A percentile compares a stretch with the other conserved stretches of the same genome.
Evolutionary conservation across 306 rosid species (phyloP).

Genomic region (Coriaria nepalensis): DNA sequence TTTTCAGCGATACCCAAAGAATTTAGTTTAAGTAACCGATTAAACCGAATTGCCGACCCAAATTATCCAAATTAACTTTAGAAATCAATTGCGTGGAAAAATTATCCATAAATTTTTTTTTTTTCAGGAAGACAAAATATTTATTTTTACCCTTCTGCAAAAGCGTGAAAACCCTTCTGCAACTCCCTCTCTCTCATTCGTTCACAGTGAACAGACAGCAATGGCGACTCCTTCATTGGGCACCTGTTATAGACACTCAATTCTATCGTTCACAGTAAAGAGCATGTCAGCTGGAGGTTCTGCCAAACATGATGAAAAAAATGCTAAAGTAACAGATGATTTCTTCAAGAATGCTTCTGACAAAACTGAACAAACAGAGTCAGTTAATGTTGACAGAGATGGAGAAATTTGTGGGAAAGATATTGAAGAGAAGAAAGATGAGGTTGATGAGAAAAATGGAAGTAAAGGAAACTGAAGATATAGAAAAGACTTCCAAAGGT

Average conservation of each 20-base stretch:
- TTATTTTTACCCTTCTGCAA: too few relatives aligned
- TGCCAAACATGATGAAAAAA: slow-evolving; percentile 20
- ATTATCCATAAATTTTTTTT: too few relatives aligned
- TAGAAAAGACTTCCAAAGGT: slow-evolving; percentile 19
- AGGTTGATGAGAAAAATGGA: slow-evolving; percentile 19
- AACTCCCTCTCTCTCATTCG: neutral
- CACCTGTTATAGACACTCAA: slow-evolving; percentile 12
- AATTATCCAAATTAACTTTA: too few relatives aligned
- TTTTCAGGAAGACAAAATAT: too few relatives aligned
- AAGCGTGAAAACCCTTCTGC: neutral
- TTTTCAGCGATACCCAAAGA: too few relatives aligned
- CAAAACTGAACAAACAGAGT: too few relatives aligned
- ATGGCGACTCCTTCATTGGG: slow-evolving; percentile 55
- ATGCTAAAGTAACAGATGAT: slow-evolving; percentile 18
- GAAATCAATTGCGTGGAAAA: too few relatives aligned
- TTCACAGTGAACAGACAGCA: neutral
- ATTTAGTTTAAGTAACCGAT: too few relatives aligned
- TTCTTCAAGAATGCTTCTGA: too few relatives aligned
- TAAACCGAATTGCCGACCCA: too few relatives aligned
- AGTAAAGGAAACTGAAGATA: slow-evolving; percentile 29
- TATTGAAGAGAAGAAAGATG: slow-evolving; percentile 16
- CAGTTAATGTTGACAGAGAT: neutral
- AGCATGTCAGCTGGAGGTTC: slow-evolving; percentile 29
- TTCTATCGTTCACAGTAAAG: slow-evolving; percentile 57
- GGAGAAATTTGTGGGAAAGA: slow-evolving; percentile 21